Evolutionary conservation across 192 early-diverging fungal species (phyloP).

Genomic region (Backusella australiensis): DNA sequence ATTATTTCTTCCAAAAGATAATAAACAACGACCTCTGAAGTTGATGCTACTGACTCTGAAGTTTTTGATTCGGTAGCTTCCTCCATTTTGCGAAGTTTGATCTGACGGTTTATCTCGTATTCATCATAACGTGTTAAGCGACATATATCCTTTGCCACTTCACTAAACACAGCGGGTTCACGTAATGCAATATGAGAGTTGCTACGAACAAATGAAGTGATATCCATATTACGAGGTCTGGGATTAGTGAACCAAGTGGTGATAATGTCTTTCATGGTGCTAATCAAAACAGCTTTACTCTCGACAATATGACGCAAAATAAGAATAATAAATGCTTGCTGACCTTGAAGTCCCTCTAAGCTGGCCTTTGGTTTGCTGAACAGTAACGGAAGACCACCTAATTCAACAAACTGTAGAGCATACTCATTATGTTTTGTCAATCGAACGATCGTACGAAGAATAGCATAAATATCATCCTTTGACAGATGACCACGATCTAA

Average conservation of each 20-base stretch:
- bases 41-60: not conserved
- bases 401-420: slow-evolving; percentile 67
- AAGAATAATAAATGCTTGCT: slow-evolving; percentile 76
- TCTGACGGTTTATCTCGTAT: slow-evolving; percentile 62
- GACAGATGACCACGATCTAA: slow-evolving; percentile 37
- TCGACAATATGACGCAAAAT: slow-evolving; percentile 92
- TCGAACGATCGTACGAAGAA: slow-evolving; percentile 78
- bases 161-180: slow-evolving; percentile 62
- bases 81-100: slow-evolving; percentile 39
- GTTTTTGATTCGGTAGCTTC: slow-evolving; percentile 23
- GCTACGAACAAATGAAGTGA: slow-evolving; percentile 66
- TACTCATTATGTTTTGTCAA: slow-evolving; percentile 68
- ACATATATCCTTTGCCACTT: slow-evolving; percentile 61
- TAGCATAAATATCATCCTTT: slow-evolving; percentile 59
- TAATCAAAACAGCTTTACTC: slow-evolving; percentile 55
- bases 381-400: slow-evolving; percentile 64
- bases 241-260: slow-evolving; percentile 71
- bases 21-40: slow-evolving; percentile 23
- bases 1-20: slow-evolving; percentile 28
- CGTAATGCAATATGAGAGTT: slow-evolving; percentile 68
- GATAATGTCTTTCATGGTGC: slow-evolving; percentile 75
- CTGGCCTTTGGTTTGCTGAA: slow-evolving; percentile 58
- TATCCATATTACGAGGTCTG: slow-evolving; percentile 63
- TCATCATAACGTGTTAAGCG: slow-evolving; percentile 49
- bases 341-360: slow-evolving; percentile 69